Percentiles rank a stretch among this genome's conserved stretches.
phyloP scores from a whole-genome alignment of 1,284 basidiomycete genomes.

The Cutaneotrichosporon daszewskae region DNA sequence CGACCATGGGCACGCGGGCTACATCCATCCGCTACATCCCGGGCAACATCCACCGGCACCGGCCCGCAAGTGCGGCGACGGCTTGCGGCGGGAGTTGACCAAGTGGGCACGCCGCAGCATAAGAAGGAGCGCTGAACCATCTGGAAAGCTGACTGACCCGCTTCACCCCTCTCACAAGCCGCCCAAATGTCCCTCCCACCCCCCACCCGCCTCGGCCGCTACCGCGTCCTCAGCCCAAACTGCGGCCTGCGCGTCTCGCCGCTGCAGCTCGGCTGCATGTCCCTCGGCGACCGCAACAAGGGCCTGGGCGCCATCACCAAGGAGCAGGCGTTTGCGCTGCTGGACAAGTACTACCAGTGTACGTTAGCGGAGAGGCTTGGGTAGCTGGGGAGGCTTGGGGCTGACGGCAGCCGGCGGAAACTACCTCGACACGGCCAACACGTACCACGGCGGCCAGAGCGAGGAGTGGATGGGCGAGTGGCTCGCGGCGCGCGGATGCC shows the following conservation, averaged over 20 bases:
- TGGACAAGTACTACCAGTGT: conserved; percentile 39
- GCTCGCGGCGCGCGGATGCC: conserved; percentile 40
- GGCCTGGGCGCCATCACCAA: conserved; percentile 19
- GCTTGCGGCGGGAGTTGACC: no score
- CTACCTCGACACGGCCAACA: conserved; percentile 45
- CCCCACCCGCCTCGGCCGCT: conserved; percentile 39
- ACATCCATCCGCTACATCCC: no score
- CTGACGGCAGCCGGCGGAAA: conserved; percentile 31
- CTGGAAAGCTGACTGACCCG: no score
- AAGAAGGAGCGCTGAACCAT: no score
- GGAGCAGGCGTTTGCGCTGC: conserved; percentile 32
- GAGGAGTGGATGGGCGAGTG: conserved; percentile 48
- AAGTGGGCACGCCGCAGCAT: no score
- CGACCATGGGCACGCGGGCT: no score
- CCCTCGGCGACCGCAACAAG: conserved; percentile 50
- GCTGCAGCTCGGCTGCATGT: conserved; percentile 53
- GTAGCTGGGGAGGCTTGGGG: no score
- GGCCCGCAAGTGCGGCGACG: no score
- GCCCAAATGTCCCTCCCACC: conserved; percentile 4
- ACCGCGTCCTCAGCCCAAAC: conserved; percentile 50
- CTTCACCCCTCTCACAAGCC: no score
- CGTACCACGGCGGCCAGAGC: conserved; percentile 38
- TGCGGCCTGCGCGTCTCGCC: conserved; percentile 51
- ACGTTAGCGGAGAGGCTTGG: not conserved
- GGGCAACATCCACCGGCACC: no score